Base-by-base conservation (phyloP, 2,329 filamentous ascomycete genomes). In the Ilyonectria mors-panacis region DNA sequence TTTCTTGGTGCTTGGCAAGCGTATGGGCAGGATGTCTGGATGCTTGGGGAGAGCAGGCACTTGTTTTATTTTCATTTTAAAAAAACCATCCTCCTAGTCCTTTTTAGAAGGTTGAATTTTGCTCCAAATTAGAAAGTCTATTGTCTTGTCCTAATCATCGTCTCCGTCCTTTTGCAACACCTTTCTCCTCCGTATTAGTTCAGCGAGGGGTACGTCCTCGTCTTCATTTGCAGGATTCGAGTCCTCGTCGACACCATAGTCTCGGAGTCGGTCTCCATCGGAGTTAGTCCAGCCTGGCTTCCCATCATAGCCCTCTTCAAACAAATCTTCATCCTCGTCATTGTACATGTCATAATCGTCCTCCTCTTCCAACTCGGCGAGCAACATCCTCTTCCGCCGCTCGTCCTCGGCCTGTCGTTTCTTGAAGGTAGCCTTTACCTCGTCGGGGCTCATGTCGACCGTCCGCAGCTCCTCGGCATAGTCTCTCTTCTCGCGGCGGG, bases 231-330 rank as follows among this genome's bases (percentile, higher is more conserved):
- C 63, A 12, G 64, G 64, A 28, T 75, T 76, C 1, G 64, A 67
- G 63, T 94, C 92, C 74, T 94, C 92, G 72, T 95, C 93, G 0
- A 96, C 93, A 2, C 93, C 93, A 75, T 91, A 96, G 74, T 96
- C 93, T 47, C 87, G 85, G 56, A 96, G 80, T 37, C 89, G 84
- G 76, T 95, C 92, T 1, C 93, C 93, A 59, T 95, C 93, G 0
- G 88, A 85, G 71, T 95, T 95, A 0, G 86, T 89, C 93, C 93
- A 96, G 6, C 83, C 87, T 47, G 86, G 85, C 74, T 72, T 70
- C 3, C 72, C 72, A 70, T 71, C 60, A 12, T 75, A 75, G 3
- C 76, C 73, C 2, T 66, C 71, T 12, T 71, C 72, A 3, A 88
- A 86, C 0, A 87, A 70, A 7, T 89, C 87, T 1, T 84, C 83